Conservation (phyloP, 148 eudicot species). For the Camellia granthamiana region DNA sequence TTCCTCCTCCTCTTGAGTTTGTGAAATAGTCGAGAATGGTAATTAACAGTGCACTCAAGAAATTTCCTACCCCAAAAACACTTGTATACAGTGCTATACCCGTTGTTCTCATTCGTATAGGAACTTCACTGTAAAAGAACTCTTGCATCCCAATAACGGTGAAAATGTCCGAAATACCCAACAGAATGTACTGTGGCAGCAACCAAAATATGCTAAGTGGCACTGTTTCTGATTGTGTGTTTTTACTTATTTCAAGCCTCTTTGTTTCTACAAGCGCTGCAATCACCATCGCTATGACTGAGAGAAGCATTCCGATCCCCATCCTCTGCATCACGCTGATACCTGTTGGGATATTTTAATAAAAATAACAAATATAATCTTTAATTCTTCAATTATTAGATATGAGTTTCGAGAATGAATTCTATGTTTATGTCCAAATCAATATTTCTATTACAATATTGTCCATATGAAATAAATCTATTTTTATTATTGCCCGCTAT, state of each 20-base stretch:
- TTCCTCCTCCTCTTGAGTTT: constrained; percentile 28
- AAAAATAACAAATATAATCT: too few relatives aligned
- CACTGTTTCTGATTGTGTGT: constrained; percentile 17
- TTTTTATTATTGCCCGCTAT: too few relatives aligned
- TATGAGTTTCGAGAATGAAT: too few relatives aligned
- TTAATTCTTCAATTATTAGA: too few relatives aligned
- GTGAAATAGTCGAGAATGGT: constrained; percentile 49
- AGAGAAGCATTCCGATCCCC: constrained; percentile 78
- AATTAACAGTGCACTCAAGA: constrained; percentile 65
- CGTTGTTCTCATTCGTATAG: constrained; percentile 70
- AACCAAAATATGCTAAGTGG: constrained; percentile 63
- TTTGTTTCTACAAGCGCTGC: constrained; percentile 70
- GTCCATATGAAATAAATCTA: too few relatives aligned
- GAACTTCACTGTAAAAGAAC: constrained; percentile 82
- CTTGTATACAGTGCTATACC: constrained; percentile 83
- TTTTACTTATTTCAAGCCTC: constrained; percentile 38
- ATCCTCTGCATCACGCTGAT: constrained; percentile 72
- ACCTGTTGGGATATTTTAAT: too few relatives aligned
- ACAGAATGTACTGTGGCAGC: constrained; percentile 73
- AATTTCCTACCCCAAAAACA: constrained; percentile 85
- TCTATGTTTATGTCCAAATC: too few relatives aligned
- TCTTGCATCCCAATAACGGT: constrained; percentile 94
- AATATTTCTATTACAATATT: too few relatives aligned
- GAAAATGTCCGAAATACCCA: constrained; percentile 84
- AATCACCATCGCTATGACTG: constrained; percentile 72